phyloP scores from a whole-genome alignment of 805 yeast species.

The Nakazawaea pomicola region DNA sequence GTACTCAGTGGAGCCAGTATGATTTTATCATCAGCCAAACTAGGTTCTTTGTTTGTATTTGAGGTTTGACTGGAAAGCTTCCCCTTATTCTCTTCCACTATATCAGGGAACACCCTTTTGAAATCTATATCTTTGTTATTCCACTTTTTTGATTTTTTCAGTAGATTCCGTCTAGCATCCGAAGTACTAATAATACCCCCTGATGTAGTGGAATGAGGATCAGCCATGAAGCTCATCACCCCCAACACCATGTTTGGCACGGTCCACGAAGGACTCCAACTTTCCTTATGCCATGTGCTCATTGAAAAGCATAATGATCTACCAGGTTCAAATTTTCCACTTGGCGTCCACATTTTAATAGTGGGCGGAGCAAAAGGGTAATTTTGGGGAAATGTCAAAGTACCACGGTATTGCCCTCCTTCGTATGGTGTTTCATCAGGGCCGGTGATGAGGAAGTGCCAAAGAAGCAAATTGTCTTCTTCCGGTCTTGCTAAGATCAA shows the following conservation, averaged over 20 bases:
- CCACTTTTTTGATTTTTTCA: constrained; percentile 30
- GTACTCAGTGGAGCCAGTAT: no score
- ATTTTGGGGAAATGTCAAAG: constrained; percentile 74
- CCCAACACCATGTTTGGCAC: constrained; percentile 87
- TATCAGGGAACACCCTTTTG: not conserved
- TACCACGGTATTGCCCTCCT: constrained; percentile 85
- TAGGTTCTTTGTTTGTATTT: no score
- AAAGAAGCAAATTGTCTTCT: constrained; percentile 80
- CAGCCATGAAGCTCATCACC: constrained; percentile 84
- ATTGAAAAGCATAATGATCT: constrained; percentile 80
- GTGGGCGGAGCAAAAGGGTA: constrained; percentile 91
- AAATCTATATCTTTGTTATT: not conserved
- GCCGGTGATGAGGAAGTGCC: constrained; percentile 91
- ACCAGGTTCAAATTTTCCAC: constrained; percentile 79
- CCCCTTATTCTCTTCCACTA: not conserved
- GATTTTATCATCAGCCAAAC: no score
- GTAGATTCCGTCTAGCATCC: constrained; percentile 46
- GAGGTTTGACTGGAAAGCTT: no score
- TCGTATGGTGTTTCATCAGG: constrained; percentile 86
- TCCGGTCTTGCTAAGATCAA: constrained; percentile 79
- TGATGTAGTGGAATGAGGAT: no score
- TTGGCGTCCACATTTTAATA: constrained; percentile 83
- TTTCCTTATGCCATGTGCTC: constrained; percentile 90
- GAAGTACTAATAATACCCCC: constrained; percentile 84
- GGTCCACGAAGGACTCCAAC: constrained; percentile 97